Conservation (phyloP, 2,329 filamentous ascomycete genomes). For the Epichloe hybrida region DNA sequence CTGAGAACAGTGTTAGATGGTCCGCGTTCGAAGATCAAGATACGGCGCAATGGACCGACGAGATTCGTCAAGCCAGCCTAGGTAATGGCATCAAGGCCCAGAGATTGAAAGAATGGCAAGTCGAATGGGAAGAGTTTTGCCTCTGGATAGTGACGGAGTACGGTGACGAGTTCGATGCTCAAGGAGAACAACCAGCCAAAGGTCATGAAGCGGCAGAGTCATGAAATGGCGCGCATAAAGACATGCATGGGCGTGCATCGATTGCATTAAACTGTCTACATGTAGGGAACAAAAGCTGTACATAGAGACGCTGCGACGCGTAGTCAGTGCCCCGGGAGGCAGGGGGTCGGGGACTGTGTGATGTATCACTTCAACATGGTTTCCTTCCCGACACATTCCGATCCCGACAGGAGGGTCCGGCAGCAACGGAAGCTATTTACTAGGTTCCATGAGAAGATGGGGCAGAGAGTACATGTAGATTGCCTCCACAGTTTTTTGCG, state of each 20-base stretch:
- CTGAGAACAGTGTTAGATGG: constrained; percentile 88
- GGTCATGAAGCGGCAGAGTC: not conserved
- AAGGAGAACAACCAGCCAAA: constrained; percentile 6
- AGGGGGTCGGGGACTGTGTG: no score
- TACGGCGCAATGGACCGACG: constrained; percentile 55
- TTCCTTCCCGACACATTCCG: no score
- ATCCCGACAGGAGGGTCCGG: not conserved
- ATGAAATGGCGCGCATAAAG: not conserved
- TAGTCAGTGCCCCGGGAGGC: no score
- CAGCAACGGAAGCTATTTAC: not conserved
- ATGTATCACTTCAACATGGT: no score
- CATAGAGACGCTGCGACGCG: no score
- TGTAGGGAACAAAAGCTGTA: not conserved
- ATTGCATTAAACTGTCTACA: not conserved
- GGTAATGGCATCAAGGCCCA: constrained; percentile 58
- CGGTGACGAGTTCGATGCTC: constrained; percentile 43
- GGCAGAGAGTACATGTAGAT: not conserved
- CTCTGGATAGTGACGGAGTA: constrained; percentile 78
- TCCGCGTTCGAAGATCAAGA: constrained; percentile 73
- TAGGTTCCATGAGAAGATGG: not conserved
- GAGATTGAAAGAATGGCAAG: constrained; percentile 63
- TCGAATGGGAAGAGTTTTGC: constrained; percentile 81
- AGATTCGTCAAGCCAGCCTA: constrained; percentile 59
- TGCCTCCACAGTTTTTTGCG: no score
- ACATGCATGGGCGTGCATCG: not conserved